phyloP scores from a whole-genome alignment of 176 grass and related monocot genomes.

The Bonia amplexicaulis region DNA sequence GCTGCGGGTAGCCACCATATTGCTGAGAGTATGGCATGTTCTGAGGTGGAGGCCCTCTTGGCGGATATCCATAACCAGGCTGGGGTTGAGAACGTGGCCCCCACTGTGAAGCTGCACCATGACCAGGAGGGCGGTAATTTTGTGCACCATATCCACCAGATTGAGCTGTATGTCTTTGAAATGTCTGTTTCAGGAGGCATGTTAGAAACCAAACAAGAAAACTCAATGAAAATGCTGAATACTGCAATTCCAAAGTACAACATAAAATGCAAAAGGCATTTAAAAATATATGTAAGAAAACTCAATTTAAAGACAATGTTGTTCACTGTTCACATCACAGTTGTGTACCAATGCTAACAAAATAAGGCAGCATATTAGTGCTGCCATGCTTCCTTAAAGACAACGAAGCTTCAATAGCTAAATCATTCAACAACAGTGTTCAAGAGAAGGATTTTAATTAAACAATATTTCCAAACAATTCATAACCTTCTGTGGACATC shows the following conservation, averaged over 20 bases:
- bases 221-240: background rate
- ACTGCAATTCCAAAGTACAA: background rate
- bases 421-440: constrained; percentile 20
- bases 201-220: constrained; percentile 27
- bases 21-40: constrained; percentile 53
- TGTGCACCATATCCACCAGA: constrained; percentile 56
- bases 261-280: background rate
- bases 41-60: constrained; percentile 70
- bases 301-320: background rate
- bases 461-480: background rate
- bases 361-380: background rate
- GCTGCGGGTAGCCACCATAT: constrained; percentile 53
- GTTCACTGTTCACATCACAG: background rate
- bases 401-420: background rate
- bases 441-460: constrained; percentile 6
- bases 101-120: constrained; percentile 56
- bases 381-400: background rate
- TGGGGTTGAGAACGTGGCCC: constrained; percentile 51
- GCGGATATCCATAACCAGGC: constrained; percentile 56
- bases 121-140: constrained; percentile 47
- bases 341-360: background rate
- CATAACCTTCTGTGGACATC: background rate
- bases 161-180: constrained; percentile 34
- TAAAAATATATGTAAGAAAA: background rate
- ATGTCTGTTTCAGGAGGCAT: constrained; percentile 47